Conservation (phyloP, 495 filamentous ascomycete species). For the Xylaria palmicola region DNA sequence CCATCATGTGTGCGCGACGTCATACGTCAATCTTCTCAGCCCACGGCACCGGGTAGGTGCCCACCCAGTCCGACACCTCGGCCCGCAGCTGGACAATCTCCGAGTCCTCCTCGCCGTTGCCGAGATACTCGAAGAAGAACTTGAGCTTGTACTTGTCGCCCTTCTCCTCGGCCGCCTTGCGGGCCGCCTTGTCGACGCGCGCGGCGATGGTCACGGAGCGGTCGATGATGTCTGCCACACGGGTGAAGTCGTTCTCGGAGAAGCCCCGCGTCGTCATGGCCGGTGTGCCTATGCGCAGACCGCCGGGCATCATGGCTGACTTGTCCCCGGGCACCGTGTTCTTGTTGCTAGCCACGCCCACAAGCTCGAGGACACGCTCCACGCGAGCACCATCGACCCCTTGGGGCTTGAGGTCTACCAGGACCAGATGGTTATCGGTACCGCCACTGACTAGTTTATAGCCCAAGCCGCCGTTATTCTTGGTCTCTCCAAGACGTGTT, state of each 20-base stretch:
- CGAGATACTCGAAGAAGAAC: conserved; percentile 80
- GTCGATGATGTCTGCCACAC: conserved; percentile 93
- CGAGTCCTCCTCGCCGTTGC: conserved; percentile 74
- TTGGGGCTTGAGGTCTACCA: conserved; percentile 91
- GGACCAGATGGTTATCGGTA: conserved; percentile 94
- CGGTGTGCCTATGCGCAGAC: conserved; percentile 87
- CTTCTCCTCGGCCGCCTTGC: conserved; percentile 70
- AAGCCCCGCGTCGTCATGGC: conserved; percentile 98
- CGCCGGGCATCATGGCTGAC: conserved; percentile 87
- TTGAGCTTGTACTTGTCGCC: conserved; percentile 82
- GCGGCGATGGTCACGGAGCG: conserved; percentile 83
- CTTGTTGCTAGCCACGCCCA: conserved; percentile 96
- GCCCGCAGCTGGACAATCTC: conserved; percentile 85
- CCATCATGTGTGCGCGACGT: neutral
- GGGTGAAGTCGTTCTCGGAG: conserved; percentile 77
- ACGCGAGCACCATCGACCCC: conserved; percentile 90
- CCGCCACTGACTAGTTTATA: conserved; percentile 91
- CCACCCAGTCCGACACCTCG: conserved; percentile 95
- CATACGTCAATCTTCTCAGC: conserved; percentile 32
- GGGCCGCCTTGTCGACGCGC: conserved; percentile 76
- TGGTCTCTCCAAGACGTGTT: conserved; percentile 66
- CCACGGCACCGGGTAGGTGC: conserved; percentile 90
- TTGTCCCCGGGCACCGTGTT: conserved; percentile 97
- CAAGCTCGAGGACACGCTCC: conserved; percentile 89
- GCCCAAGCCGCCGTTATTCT: conserved; percentile 73